Evolutionary conservation across 129 eudicot species (phyloP), one percentile per base, ranked within the genome.

Genomic region (Mikania micrantha): DNA sequence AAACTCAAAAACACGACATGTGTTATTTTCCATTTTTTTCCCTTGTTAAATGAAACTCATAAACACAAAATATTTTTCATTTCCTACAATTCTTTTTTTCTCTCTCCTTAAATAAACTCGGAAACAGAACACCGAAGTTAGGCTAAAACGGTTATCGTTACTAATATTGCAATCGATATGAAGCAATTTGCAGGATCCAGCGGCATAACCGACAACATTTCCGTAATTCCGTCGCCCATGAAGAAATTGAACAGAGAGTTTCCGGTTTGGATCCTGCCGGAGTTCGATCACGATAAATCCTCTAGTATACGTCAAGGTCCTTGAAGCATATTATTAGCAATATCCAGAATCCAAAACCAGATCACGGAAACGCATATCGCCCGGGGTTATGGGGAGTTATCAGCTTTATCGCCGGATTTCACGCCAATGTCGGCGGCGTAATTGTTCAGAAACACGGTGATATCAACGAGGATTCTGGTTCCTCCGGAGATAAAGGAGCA

Each of bases 171-270:
- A 20, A 84, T 76, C 1, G 84, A 75, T 15, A 87, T 28, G 20
- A 87, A 17, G 32, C 87, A 90, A 24, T 95, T 87, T 24, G 57
- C 36, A 74, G 0, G 91, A 69, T 0, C 95, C 95, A 1, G 84
- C 88, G 0, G 88, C 88, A 20, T 79, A 90, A 2, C 97, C 97
- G 16, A 84, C 64, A 1, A 90, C 75, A 42, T 90, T 87, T 0
- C 97, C n/a, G n/a, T n/a, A n/a, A n/a, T n/a, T n/a, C n/a, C 97
- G 11, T 84, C 77, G 4, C 87, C 95, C 95, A 86, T 86, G 74
- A 86, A 90, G 36, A 86, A 84, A 0, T 95, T 59, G 57, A 72
- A 86, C 5, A 84, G 67, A 0, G 91, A 83, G 45, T 90, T 86
- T 0, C 84, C 77, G 25, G 77, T 60, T 0, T 81, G 74, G 77